Evolutionary conservation across 2,329 filamentous ascomycete species (phyloP), one percentile per base, ranked within the genome.

Genomic region (Arthrobotrys conoides): DNA sequence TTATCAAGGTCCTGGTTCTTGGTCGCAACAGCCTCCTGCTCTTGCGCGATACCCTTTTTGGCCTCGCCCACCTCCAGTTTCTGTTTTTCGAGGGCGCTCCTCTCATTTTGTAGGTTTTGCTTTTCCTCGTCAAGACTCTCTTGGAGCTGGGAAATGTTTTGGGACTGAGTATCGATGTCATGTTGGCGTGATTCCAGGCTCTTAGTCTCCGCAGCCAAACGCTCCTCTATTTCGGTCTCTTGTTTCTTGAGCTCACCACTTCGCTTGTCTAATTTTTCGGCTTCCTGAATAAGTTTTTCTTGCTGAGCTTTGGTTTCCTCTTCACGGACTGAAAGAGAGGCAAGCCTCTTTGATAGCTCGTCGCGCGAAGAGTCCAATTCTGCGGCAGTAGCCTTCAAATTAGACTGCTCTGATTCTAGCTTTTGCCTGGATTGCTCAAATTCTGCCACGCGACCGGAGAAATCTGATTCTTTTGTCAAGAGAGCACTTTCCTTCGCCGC

Each of bases 391-490:
- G 51, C 44, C 22, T 73, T 38, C 8, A 73, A 33, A 4, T 49
- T 51, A 5, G 63, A 67, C 18, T 67, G 38, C 3, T 73, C 41
- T 8, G 38, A 61, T 14, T 73, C 70, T 24, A 73, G 27, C 4
- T 63, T 61, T 41, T 63, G 33, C 63, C 53, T 73, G 44, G 66
- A 63, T 5, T 73, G 38, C 3, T 73, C 70, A 24, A 73, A 44
- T 6, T 41, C 41, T 38, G 49, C 70, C 0, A 44, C 5, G 22
- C 63, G 70, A 53, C 41, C 27, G 36, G 49, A 36, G 14, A 76
- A 22, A 38, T 70, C 51, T 5, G 66, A 63, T 48, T 76, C 66
- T 3, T 30, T 46, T 5, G 18, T 41, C 12, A 36, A 38, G 20
- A 70, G 46, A 2, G 57, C 27, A 20, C 5, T 51, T 24, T 76